phyloP scores from a whole-genome alignment of 768 basidiomycete genomes.

The Termitomyces eurrhizus region DNA sequence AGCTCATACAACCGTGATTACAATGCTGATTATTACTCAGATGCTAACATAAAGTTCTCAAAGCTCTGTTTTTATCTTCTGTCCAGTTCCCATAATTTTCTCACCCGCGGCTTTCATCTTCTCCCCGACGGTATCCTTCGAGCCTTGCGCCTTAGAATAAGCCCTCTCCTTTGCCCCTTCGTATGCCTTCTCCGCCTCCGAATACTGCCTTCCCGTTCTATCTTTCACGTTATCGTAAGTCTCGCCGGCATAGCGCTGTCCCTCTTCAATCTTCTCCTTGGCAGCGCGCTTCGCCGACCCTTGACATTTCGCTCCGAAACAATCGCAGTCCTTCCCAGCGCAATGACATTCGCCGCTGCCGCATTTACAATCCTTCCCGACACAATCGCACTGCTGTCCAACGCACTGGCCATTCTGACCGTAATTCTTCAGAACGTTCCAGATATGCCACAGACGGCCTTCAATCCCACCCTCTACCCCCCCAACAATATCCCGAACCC shows the following conservation, averaged over 20 bases:
- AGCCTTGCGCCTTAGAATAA: conserved; percentile 26
- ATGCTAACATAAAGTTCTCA: conserved; percentile 13
- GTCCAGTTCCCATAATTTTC: conserved; percentile 32
- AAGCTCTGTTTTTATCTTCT: conserved; percentile 38
- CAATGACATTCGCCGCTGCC: not conserved
- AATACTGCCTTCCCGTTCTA: conserved; percentile 16
- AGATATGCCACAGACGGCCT: conserved; percentile 58
- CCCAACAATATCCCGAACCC: conserved; percentile 64
- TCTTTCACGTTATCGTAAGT: conserved; percentile 22
- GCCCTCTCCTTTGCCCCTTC: conserved; percentile 24
- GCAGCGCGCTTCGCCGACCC: conserved; percentile 13
- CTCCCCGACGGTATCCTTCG: conserved; percentile 31
- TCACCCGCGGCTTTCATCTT: conserved; percentile 34
- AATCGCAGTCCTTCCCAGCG: conserved; percentile 7
- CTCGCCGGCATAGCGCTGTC: conserved; percentile 21
- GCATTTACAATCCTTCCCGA: conserved; percentile 8
- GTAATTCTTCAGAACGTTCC: conserved; percentile 36
- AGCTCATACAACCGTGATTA: not conserved
- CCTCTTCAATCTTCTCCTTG: conserved; percentile 26
- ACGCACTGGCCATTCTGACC: conserved; percentile 20
- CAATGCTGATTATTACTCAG: not conserved
- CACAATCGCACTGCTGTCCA: conserved; percentile 16
- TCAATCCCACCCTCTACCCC: conserved; percentile 70
- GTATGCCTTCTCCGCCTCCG: conserved; percentile 12
- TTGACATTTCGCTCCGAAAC: conserved; percentile 12